Base-by-base conservation (phyloP, 345 rosid genomes). In the Citrus unshiu region DNA sequence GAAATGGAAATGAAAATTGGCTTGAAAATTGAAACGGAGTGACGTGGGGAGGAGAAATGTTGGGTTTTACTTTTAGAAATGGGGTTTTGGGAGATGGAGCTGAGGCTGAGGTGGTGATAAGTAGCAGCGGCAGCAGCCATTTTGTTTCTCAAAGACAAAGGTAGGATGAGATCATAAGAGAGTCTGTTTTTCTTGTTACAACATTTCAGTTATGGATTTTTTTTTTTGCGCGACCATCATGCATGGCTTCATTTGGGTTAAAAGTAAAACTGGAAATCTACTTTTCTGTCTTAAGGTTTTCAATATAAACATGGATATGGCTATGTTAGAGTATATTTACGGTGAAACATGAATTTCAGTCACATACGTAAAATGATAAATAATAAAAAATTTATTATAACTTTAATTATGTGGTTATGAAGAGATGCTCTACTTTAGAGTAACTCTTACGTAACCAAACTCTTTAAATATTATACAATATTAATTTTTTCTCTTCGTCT, bases 61-160 rank as follows among this genome's bases (percentile, higher is more conserved):
- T 16, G 80, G 73, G 73, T 54, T 61, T 40, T 9, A 40, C 46
- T 40, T 40, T 83, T 75, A 4, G 60, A 77, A 74, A 43, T 12
- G 9, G 87, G 76, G 58, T 63, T 63, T 22, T 79, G 72, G 66
- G 76, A 75, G 64, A 68, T 54, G 58, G 18, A 54, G 58, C 51
- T 29, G 34, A 83, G 75, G 76, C 83, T 76, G 81, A 85, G 35
- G 76, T 46, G 51, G 51, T 46, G 51, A 13, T 67, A 70, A 72
- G 80, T 37, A 67, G 77, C 49, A 67, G 46, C 7, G 5, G 82
- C 65, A 74, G 66, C 13, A 58, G 85, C 85, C 84, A 83, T 86
- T 46, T 71, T 51, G 68, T 64, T 78, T 27, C 21, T 18, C 7
- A 54, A 54, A 46, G 19, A 54, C 56, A 4, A 49, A 49, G 56